phyloP scores from a whole-genome alignment of 768 basidiomycete species.

The Russula brevipes region DNA sequence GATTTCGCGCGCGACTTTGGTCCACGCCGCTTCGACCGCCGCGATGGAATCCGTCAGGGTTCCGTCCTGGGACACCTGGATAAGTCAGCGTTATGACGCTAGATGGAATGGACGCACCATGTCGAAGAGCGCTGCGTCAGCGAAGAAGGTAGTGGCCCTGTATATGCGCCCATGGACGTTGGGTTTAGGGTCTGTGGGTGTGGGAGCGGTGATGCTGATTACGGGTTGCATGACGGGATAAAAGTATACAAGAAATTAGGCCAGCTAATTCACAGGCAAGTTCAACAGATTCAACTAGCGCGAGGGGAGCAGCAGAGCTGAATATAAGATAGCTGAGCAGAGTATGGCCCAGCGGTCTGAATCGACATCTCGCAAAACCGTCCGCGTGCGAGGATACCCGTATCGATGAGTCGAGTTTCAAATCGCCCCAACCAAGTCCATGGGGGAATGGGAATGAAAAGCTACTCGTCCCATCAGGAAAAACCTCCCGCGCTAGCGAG shows the following conservation, averaged over 20 bases:
- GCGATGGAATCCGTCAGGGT: conserved; percentile 71
- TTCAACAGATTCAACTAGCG: background rate
- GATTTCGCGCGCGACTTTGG: conserved; percentile 55
- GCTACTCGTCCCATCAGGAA: too few species aligned
- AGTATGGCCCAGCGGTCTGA: background rate
- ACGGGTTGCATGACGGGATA: conserved; percentile 1
- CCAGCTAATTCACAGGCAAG: conserved; percentile 5
- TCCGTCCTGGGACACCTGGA: conserved; percentile 44
- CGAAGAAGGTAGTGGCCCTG: conserved; percentile 37
- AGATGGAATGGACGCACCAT: conserved; percentile 42
- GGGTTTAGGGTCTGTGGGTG: background rate
- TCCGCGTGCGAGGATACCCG: background rate
- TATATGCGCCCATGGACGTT: conserved; percentile 5
- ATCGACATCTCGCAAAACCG: background rate
- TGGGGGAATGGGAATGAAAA: too few species aligned
- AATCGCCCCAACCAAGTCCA: background rate
- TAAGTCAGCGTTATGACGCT: background rate
- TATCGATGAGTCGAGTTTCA: background rate
- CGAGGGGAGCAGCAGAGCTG: background rate
- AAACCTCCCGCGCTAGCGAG: too few species aligned
- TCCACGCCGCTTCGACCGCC: conserved; percentile 59
- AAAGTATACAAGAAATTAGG: background rate
- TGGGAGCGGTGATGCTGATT: conserved; percentile 12
- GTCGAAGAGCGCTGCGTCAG: conserved; percentile 61
- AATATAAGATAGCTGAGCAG: background rate